Evolutionary conservation across 768 basidiomycete species (phyloP).

Genomic region (Hortiboletus campestris): DNA sequence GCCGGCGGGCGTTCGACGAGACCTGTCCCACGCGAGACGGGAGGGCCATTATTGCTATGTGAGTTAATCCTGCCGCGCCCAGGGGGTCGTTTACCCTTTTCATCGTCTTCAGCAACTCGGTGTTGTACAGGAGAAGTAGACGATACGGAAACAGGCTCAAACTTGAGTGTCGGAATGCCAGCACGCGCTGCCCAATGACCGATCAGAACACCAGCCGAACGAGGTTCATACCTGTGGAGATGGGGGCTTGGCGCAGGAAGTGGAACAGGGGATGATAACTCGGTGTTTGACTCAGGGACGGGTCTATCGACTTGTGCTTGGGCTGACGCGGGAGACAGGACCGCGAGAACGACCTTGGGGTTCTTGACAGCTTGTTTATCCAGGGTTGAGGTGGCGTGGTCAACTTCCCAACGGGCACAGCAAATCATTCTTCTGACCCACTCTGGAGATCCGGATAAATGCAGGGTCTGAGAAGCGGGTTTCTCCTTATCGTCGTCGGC

Average conservation of each 20-base stretch:
- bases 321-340: slow-evolving; percentile 37
- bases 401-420: slow-evolving; percentile 74
- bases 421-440: slow-evolving; percentile 85
- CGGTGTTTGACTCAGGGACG: slow-evolving; percentile 16
- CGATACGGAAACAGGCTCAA: slow-evolving; percentile 36
- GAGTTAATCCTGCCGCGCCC: slow-evolving; percentile 32
- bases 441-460: slow-evolving; percentile 56
- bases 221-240: slow-evolving; percentile 58
- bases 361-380: slow-evolving; percentile 21
- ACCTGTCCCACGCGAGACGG: slow-evolving; percentile 31
- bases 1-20: slow-evolving; percentile 78
- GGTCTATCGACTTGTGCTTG: slow-evolving; percentile 27
- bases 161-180: slow-evolving; percentile 53
- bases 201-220: slow-evolving; percentile 62
- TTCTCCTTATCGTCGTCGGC: slow-evolving; percentile 25
- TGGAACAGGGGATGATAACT: slow-evolving; percentile 54
- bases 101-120: slow-evolving; percentile 33
- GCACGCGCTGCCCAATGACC: slow-evolving; percentile 66
- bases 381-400: slow-evolving; percentile 43
- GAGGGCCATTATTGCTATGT: slow-evolving; percentile 15
- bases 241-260: slow-evolving; percentile 59
- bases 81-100: slow-evolving; percentile 28
- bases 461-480: slow-evolving; percentile 21
- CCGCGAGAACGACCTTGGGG: slow-evolving; percentile 62
- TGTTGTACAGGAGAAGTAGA: slow-evolving; percentile 18